phyloP scores from a whole-genome alignment of 2,329 filamentous ascomycete genomes.

The Aureobasidium sp. region DNA sequence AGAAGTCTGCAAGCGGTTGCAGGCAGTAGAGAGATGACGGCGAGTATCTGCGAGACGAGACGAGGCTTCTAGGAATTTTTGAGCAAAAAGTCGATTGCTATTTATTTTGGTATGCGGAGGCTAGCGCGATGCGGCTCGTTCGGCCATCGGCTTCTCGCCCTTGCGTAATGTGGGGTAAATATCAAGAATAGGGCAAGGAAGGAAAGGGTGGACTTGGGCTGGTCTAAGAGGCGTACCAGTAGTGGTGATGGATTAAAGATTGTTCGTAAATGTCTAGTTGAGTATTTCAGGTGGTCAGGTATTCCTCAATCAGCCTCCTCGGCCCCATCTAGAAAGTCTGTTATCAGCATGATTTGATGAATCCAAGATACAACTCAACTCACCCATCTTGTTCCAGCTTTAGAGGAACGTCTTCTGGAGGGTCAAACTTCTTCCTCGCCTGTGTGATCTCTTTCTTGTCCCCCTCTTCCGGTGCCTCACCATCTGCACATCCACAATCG shows the following conservation, averaged over 20 bases:
- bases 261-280: background rate
- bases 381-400: constrained; percentile 20
- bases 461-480: constrained; percentile 19
- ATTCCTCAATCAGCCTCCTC: constrained; percentile 6
- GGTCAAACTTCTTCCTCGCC: constrained; percentile 24
- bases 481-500: constrained; percentile 54
- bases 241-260: background rate
- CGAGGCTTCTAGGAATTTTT: background rate
- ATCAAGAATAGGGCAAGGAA: background rate
- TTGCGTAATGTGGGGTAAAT: background rate
- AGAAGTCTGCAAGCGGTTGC: background rate
- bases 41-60: background rate
- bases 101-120: constrained; percentile 11
- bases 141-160: constrained; percentile 5
- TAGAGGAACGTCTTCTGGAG: constrained; percentile 12
- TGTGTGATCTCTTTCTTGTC: constrained; percentile 21
- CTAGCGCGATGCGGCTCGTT: constrained; percentile 5
- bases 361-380: constrained; percentile 1
- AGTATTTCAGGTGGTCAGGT: background rate
- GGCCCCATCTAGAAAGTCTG: constrained; percentile 7
- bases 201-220: background rate
- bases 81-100: constrained; percentile 6
- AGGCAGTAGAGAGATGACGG: background rate
- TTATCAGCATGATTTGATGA: background rate
- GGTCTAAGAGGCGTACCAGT: background rate